A percentile compares a stretch with the other conserved stretches of the same genome.
These are phyloP conservation scores for Quambalaria eucalypti DNA, from an alignment of 1,284 basidiomycete species.

Conservation along the genomic window DNA sequence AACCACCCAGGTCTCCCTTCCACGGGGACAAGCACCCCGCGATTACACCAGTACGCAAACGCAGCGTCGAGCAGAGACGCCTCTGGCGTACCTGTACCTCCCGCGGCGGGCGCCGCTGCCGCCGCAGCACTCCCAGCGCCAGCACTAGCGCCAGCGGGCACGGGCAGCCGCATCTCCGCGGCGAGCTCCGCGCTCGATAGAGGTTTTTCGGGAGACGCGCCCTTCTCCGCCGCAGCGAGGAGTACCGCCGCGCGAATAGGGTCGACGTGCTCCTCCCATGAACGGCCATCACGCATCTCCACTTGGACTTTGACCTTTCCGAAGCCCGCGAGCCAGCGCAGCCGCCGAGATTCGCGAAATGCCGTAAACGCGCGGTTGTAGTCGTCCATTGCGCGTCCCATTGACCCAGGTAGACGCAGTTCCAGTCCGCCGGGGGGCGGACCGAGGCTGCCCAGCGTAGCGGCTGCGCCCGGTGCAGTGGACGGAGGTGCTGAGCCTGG, in stretches of 20 bases:
- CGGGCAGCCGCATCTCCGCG: not conserved
- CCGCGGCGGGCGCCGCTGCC: too few relatives aligned
- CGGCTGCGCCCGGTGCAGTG: too few relatives aligned
- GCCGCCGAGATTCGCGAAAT: not conserved
- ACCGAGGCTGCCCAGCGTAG: not conserved
- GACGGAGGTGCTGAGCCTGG: too few relatives aligned
- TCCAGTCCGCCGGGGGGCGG: constrained; percentile 1
- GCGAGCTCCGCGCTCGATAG: not conserved
- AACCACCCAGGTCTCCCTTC: not conserved
- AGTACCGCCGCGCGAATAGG: constrained; percentile 3
- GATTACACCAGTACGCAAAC: not conserved
- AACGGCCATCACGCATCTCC: constrained; percentile 6
- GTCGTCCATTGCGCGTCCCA: not conserved
- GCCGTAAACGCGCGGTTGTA: constrained; percentile 3
- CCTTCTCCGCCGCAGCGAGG: not conserved
- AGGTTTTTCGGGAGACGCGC: not conserved
- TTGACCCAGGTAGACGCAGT: not conserved
- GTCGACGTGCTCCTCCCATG: not conserved
- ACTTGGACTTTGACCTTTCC: not conserved
- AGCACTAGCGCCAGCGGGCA: too few relatives aligned
- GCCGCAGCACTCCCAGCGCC: too few relatives aligned
- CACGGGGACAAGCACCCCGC: not conserved
- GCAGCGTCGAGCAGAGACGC: not conserved
- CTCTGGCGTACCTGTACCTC: not conserved
- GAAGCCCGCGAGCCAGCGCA: constrained; percentile 4